Base-by-base conservation (phyloP, 345 rosid species). In the Aquilaria malaccensis region DNA sequence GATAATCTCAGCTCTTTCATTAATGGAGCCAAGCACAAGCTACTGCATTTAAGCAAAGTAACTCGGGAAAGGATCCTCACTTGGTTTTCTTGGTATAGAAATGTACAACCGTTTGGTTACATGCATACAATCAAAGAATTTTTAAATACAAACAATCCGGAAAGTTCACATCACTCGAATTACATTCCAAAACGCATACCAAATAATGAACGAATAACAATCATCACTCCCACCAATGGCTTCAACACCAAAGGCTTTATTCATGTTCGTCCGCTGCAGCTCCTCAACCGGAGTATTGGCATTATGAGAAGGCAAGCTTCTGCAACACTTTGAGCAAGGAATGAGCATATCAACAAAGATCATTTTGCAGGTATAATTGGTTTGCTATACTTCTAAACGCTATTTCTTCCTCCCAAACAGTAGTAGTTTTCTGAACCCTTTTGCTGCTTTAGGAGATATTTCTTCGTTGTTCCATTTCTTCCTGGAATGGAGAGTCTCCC, bases 371-470 rank as follows among this genome's bases (percentile, higher is more conserved):
- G 11, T 3, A 37, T 37, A 37, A 37, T 4, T 4, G 43, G 5
- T 37, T 4, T 37, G 2, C 22, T 37, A 9, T 37, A 37, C 43
- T 37, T 37, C 43, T 4, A 73, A 68, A 45, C 48, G 60, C 59
- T 63, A 50, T 60, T 67, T 79, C 77, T 79, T 87, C 77, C 83
- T 72, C 59, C 96, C 96, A 37, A 94, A 88, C 75, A 90, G 65
- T 48, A 94, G 95, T 56, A 94, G 95, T 88, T 84, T 94, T 68
- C 95, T 73, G 64, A 94, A 77, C 52, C 83, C 96, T 83, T 88
- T 94, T 37, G 85, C 82, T 13, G 85, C 85, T 77, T 88, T 94
- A 6, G 92, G 86, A 52, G 90, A 77, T 68, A 61, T 79, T 43
- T 78, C 92, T 3, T 81, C 95, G 43, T 70, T 80, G 82, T 72